These are phyloP conservation scores for Plantago lanceolata DNA, from an alignment of 305 asterid species.

Conservation along the genomic window DNA sequence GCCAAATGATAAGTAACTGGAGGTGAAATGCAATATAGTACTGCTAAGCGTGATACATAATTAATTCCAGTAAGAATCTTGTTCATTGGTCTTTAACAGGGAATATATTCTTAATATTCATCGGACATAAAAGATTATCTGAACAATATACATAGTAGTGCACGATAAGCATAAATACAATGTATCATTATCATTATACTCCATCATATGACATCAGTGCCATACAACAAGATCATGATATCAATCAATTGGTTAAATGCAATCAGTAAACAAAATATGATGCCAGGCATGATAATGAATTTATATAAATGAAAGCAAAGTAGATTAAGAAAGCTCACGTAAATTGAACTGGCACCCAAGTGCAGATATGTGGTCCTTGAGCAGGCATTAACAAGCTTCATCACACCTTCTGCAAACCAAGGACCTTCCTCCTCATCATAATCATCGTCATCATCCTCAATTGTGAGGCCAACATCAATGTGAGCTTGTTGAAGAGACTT, in stretches of 20 bases:
- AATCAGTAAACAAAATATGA: too few relatives aligned
- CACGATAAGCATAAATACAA: too few relatives aligned
- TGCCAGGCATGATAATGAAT: too few relatives aligned
- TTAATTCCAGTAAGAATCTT: not conserved
- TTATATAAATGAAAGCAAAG: not conserved
- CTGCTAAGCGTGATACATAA: too few relatives aligned
- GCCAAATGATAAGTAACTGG: too few relatives aligned
- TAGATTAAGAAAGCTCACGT: slow-evolving; percentile 2
- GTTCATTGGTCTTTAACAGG: not conserved
- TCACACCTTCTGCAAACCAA: slow-evolving; percentile 1
- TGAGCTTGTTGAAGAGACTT: not conserved
- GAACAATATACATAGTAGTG: not conserved
- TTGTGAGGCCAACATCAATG: not conserved
- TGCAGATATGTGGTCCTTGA: not conserved
- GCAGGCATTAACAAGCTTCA: not conserved
- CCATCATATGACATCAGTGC: too few relatives aligned
- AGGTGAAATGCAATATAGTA: too few relatives aligned
- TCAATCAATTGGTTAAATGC: too few relatives aligned
- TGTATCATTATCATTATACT: too few relatives aligned
- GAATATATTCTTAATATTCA: not conserved
- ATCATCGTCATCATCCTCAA: not conserved
- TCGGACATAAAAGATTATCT: too few relatives aligned
- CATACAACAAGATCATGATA: too few relatives aligned
- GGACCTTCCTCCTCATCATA: not conserved
- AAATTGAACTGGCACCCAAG: not conserved